Evolutionary conservation across 2,329 filamentous ascomycete genomes (phyloP).

Genomic region (Periglandula ipomoeae): DNA sequence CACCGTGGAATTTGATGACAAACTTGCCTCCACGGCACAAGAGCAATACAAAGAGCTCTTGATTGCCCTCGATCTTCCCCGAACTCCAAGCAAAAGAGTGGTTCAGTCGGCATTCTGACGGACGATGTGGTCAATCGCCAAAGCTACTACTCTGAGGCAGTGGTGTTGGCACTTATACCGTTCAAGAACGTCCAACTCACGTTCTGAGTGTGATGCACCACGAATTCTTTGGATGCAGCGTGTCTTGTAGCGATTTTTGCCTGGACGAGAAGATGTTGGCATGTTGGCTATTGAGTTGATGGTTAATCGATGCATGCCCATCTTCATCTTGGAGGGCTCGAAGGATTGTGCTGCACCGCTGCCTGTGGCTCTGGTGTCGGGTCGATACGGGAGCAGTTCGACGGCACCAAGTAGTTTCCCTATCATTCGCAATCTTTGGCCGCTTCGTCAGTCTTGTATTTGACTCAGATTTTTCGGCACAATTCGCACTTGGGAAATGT

Average conservation of each 20-base stretch:
- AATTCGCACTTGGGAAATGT: not conserved
- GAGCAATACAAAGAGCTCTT: constrained; percentile 28
- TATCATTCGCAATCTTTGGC: not conserved
- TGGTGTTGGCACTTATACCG: constrained; percentile 31
- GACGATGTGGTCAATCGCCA: constrained; percentile 26
- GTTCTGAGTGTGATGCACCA: constrained; percentile 16
- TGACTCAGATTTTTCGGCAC: constrained; percentile 1
- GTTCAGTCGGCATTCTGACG: constrained; percentile 31
- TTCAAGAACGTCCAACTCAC: constrained; percentile 26
- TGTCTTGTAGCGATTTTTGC: too few species aligned
- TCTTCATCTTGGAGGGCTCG: not conserved
- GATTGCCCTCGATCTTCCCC: constrained; percentile 27
- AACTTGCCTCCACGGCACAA: too few species aligned
- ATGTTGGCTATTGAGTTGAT: too few species aligned
- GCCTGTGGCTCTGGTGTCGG: not conserved
- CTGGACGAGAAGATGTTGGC: too few species aligned
- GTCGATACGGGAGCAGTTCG: not conserved
- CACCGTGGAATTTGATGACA: too few species aligned
- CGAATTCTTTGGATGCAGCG: too few species aligned
- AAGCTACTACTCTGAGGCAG: constrained; percentile 28
- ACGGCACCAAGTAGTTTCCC: not conserved
- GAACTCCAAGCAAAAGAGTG: constrained; percentile 28
- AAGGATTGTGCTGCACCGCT: not conserved
- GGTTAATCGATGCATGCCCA: too few species aligned
- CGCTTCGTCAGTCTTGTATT: not conserved